Evolutionary conservation across 2,329 filamentous ascomycete genomes (phyloP).

Genomic region (Aspergillus terreus): DNA sequence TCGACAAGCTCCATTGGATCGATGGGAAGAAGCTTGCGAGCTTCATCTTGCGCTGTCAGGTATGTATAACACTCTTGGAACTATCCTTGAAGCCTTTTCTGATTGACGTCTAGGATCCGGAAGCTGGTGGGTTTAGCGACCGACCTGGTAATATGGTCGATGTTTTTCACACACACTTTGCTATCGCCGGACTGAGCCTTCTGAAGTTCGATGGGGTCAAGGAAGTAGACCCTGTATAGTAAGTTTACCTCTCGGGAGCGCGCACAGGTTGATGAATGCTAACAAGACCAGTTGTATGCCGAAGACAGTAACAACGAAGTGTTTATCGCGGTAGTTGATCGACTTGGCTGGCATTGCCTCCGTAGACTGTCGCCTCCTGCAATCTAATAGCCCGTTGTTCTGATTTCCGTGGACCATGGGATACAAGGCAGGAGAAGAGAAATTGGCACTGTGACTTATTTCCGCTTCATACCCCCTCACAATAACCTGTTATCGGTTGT

Average conservation of each 20-base stretch:
- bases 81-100: background rate
- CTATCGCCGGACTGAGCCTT: constrained; percentile 80
- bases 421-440: constrained; percentile 69
- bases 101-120: constrained; percentile 58
- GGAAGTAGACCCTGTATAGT: constrained; percentile 85
- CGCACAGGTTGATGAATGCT: background rate
- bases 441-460: constrained; percentile 39
- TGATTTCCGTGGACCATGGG: constrained; percentile 53
- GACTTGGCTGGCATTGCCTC: background rate
- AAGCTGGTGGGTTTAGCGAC: constrained; percentile 82
- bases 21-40: constrained; percentile 71
- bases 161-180: constrained; percentile 93
- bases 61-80: constrained; percentile 23
- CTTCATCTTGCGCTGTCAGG: constrained; percentile 86
- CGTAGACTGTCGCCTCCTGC: constrained; percentile 50
- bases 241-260: constrained; percentile 29
- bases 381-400: constrained; percentile 66
- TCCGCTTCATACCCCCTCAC: constrained; percentile 37
- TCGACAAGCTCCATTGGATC: constrained; percentile 87
- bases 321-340: constrained; percentile 43
- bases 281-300: constrained; percentile 61
- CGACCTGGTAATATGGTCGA: constrained; percentile 92
- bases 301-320: constrained; percentile 59
- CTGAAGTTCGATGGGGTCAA: constrained; percentile 72
- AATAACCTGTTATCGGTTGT: constrained; percentile 32